phyloP scores from a whole-genome alignment of 306 rosid species.

The Cucurbita moschata region DNA sequence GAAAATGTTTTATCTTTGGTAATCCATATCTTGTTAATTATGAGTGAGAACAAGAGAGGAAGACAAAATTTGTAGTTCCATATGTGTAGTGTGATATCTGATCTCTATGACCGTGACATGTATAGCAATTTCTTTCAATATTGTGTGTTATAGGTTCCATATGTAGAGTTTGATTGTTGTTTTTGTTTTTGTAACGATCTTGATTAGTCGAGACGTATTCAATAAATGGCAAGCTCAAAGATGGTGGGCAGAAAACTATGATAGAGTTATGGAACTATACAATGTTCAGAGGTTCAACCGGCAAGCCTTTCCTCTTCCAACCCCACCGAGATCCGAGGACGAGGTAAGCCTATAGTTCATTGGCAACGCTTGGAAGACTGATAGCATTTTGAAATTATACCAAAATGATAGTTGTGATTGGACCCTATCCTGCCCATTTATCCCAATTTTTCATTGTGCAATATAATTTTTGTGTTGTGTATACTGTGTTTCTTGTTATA shows the following conservation, averaged over 20 bases:
- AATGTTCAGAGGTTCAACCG: conserved; percentile 89
- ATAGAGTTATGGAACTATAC: conserved; percentile 85
- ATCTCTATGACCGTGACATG: not conserved
- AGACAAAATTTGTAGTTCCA: not conserved
- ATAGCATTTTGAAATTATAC: not conserved
- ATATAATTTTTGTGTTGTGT: not conserved
- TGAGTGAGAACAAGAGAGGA: not conserved
- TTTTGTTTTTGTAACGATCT: not conserved
- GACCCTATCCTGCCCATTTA: too few relatives aligned
- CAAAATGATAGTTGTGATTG: not conserved
- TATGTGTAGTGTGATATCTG: not conserved
- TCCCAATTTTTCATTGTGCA: not conserved
- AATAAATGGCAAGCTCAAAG: conserved; percentile 96
- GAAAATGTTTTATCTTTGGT: not conserved
- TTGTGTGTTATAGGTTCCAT: not conserved
- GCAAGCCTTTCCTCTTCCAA: conserved; percentile 78
- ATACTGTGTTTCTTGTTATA: not conserved
- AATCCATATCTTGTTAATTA: not conserved
- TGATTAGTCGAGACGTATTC: conserved; percentile 67
- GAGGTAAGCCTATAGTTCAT: conserved; percentile 38
- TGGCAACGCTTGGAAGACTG: not conserved
- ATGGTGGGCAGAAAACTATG: conserved; percentile 94
- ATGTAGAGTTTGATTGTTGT: not conserved
- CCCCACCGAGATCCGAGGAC: conserved; percentile 87
- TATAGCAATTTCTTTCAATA: not conserved